A percentile compares a stretch with the other conserved stretches of the same genome.
These are phyloP conservation scores for Melastoma malabathricum DNA, from an alignment of 345 rosid species.

Conservation along the genomic window DNA sequence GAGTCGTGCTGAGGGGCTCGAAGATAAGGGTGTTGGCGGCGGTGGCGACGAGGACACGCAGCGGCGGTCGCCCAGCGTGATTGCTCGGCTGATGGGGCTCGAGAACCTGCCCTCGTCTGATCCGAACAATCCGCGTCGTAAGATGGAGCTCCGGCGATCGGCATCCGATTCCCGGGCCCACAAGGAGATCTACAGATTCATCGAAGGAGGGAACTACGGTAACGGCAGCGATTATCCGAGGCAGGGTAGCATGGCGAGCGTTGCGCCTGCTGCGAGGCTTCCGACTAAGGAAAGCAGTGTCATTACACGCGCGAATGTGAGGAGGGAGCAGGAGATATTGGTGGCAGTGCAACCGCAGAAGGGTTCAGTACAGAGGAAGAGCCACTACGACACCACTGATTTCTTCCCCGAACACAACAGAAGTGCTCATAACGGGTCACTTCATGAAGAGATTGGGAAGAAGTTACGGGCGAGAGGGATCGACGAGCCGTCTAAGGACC, in stretches of 20 bases:
- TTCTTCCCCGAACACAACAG: slow-evolving; percentile 65
- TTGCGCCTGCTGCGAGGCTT: slow-evolving; percentile 11
- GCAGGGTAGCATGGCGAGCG: slow-evolving; percentile 12
- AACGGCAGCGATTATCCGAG: slow-evolving; percentile 19
- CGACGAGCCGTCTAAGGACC: slow-evolving; percentile 68
- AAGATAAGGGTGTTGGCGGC: slow-evolving; percentile 8
- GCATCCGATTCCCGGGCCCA: slow-evolving; percentile 80
- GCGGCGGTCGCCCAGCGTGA: slow-evolving; percentile 71
- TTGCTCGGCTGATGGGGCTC: slow-evolving; percentile 90
- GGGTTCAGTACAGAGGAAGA: slow-evolving; percentile 29
- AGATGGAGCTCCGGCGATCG: slow-evolving; percentile 69
- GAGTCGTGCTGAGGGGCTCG: slow-evolving; percentile 2
- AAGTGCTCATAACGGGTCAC: slow-evolving; percentile 15
- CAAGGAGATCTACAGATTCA: slow-evolving; percentile 40
- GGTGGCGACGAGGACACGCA: slow-evolving; percentile 26
- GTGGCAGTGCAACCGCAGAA: slow-evolving; percentile 14
- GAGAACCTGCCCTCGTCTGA: slow-evolving; percentile 50
- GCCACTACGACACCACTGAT: slow-evolving; percentile 62
- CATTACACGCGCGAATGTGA: slow-evolving; percentile 15
- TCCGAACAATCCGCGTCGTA: slow-evolving; percentile 23
- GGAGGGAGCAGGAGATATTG: slow-evolving; percentile 30
- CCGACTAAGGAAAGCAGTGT: slow-evolving; percentile 11
- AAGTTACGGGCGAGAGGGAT: slow-evolving; percentile 51
- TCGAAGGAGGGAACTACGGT: slow-evolving; percentile 40
- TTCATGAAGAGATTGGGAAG: slow-evolving; percentile 53